A percentile compares a stretch with the other conserved stretches of the same genome.
Conservation (phyloP, 2,329 filamentous ascomycete species). For the Basipetospora chlamydospora region DNA sequence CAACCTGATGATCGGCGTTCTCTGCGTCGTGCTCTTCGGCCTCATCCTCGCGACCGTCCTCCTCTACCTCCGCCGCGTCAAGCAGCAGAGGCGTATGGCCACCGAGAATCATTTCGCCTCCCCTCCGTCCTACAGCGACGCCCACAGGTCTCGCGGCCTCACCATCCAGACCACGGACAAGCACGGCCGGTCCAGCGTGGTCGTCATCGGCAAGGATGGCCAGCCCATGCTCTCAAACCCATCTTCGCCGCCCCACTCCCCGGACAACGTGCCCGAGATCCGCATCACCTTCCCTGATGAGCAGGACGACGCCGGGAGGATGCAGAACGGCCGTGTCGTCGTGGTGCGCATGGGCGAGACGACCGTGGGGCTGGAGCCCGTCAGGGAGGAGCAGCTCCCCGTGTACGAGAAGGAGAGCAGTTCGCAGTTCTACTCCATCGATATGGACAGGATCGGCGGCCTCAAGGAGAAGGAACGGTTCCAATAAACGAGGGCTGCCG, state of each 20-base stretch:
- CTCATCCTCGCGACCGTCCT: conserved; percentile 54
- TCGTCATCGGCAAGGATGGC: conserved; percentile 68
- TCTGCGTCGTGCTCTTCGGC: conserved; percentile 62
- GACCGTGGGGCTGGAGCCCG: conserved; percentile 73
- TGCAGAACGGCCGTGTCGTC: conserved; percentile 74
- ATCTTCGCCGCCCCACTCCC: conserved; percentile 58
- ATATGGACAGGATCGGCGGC: conserved; percentile 87
- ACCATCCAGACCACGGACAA: conserved; percentile 41
- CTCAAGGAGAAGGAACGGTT: conserved; percentile 71
- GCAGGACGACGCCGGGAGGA: conserved; percentile 70
- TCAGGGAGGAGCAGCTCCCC: conserved; percentile 66
- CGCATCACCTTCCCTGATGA: conserved; percentile 97
- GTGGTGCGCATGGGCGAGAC: conserved; percentile 85
- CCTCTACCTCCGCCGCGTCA: conserved; percentile 55
- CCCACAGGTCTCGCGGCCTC: conserved; percentile 31
- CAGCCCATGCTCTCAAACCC: conserved; percentile 62
- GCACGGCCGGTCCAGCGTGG: conserved; percentile 49
- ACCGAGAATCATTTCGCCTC: conserved; percentile 26
- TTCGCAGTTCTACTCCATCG: conserved; percentile 78
- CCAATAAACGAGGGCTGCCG: conserved; percentile 15
- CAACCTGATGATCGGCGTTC: conserved; percentile 63
- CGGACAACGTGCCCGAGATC: conserved; percentile 83
- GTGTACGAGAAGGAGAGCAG: conserved; percentile 75
- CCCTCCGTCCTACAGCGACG: conserved; percentile 58
- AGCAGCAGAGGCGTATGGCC: conserved; percentile 26